A percentile compares a stretch with the other conserved stretches of the same genome.
Conservation (phyloP, 768 basidiomycete species). For the Fomitopsis pulvina region DNA sequence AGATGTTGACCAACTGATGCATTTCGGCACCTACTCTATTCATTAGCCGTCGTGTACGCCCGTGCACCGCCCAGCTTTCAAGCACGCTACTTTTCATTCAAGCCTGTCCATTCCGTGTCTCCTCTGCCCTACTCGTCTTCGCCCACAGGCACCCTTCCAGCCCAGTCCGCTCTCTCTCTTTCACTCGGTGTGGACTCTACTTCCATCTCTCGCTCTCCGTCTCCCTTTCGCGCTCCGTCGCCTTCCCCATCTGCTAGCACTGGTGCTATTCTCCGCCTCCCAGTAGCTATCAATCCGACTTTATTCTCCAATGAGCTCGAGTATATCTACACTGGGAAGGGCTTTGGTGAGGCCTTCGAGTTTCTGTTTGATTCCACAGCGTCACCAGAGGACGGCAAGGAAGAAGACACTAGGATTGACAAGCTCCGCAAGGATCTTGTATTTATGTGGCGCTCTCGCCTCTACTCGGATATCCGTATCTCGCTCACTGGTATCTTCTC, state of each 20-base stretch:
- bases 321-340: constrained; percentile 90
- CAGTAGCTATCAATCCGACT: constrained; percentile 64
- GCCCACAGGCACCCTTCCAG: constrained; percentile 42
- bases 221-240: constrained; percentile 38
- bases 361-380: constrained; percentile 69
- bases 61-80: constrained; percentile 92
- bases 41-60: constrained; percentile 84
- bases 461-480: constrained; percentile 89
- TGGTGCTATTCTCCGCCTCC: constrained; percentile 50
- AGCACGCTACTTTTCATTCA: constrained; percentile 78
- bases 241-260: constrained; percentile 36
- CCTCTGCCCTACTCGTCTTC: constrained; percentile 44
- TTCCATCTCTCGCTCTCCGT: constrained; percentile 35
- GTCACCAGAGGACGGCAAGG: constrained; percentile 35
- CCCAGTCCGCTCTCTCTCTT: constrained; percentile 58
- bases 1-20: too few relatives aligned
- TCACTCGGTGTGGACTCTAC: constrained; percentile 37
- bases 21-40: neutral
- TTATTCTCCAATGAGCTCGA: constrained; percentile 89
- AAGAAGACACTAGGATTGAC: constrained; percentile 54
- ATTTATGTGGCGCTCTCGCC: constrained; percentile 93
- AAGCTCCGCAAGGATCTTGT: constrained; percentile 90
- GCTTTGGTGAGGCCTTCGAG: constrained; percentile 82
- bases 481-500: constrained; percentile 66
- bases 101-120: constrained; percentile 43